Conservation (phyloP, 805 yeast species). For the Candida railenensis region DNA sequence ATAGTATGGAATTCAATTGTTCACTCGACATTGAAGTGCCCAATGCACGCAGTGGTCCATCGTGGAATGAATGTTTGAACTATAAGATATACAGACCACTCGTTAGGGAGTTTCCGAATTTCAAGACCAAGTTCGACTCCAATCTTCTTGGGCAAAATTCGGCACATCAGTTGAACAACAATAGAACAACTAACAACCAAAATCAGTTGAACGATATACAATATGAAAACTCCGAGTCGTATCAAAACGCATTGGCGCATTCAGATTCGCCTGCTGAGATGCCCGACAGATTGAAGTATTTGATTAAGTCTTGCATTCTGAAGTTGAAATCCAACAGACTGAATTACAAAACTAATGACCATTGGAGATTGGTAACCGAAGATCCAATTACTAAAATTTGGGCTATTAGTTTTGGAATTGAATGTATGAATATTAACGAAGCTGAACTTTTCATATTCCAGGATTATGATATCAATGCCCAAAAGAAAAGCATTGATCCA, state of each 20-base stretch:
- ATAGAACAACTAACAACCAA: conserved; percentile 12
- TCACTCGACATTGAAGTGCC: conserved; percentile 37
- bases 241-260: conserved; percentile 21
- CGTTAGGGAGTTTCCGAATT: conserved; percentile 50
- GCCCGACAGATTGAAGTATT: conserved; percentile 52
- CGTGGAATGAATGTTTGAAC: conserved; percentile 49
- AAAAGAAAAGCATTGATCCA: conserved; percentile 21
- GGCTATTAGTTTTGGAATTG: conserved; percentile 55
- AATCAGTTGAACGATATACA: conserved; percentile 22
- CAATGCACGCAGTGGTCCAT: conserved; percentile 42
- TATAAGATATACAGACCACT: conserved; percentile 47
- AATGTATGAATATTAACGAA: conserved; percentile 50
- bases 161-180: conserved; percentile 4
- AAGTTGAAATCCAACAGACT: conserved; percentile 21
- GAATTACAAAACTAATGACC: conserved; percentile 18
- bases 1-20: conserved; percentile 13
- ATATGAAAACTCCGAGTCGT: conserved; percentile 26
- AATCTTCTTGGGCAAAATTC: conserved; percentile 17
- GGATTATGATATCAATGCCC: conserved; percentile 32
- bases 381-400: conserved; percentile 52
- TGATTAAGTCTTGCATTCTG: conserved; percentile 58
- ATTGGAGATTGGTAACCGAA: conserved; percentile 65
- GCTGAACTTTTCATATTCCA: conserved; percentile 45
- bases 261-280: conserved; percentile 38
- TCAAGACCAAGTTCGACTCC: conserved; percentile 34